A percentile compares a stretch with the other conserved stretches of the same genome.
phyloP scores from a whole-genome alignment of 148 eudicot genomes.

The Vaccinium myrtillus region DNA sequence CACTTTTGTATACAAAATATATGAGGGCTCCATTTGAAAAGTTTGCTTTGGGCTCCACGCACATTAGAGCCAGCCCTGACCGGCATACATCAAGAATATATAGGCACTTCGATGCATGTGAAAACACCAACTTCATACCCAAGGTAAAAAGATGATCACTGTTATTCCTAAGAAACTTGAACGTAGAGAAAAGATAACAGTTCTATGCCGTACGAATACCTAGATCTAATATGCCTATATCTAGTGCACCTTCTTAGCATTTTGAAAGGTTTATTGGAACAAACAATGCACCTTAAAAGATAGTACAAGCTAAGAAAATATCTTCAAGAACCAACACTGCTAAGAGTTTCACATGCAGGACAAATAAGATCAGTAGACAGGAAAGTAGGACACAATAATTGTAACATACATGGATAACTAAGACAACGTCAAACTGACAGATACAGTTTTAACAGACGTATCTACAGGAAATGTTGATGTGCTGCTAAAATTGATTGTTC shows the following conservation, averaged over 20 bases:
- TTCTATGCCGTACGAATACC: neutral
- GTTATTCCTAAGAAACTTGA: neutral
- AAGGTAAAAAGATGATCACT: neutral
- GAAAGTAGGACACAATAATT: neutral
- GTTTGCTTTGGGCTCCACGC: neutral
- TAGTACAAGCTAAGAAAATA: neutral
- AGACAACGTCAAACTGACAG: neutral
- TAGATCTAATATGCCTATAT: neutral
- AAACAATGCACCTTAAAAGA: neutral
- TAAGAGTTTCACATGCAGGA: neutral
- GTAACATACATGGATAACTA: neutral
- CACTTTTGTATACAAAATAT: neutral
- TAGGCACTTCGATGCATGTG: neutral
- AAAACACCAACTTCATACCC: neutral
- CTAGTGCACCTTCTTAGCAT: neutral
- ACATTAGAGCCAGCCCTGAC: neutral
- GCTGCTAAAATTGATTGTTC: neutral
- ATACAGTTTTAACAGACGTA: neutral
- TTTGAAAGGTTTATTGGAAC: neutral
- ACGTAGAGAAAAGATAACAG: neutral
- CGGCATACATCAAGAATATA: neutral
- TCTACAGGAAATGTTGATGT: neutral
- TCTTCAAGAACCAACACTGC: slow-evolving; percentile 2
- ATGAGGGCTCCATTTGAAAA: neutral
- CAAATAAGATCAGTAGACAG: slow-evolving; percentile 1